Base-by-base conservation (phyloP, 106 monocot genomes). In the Apostasia ramifera region DNA sequence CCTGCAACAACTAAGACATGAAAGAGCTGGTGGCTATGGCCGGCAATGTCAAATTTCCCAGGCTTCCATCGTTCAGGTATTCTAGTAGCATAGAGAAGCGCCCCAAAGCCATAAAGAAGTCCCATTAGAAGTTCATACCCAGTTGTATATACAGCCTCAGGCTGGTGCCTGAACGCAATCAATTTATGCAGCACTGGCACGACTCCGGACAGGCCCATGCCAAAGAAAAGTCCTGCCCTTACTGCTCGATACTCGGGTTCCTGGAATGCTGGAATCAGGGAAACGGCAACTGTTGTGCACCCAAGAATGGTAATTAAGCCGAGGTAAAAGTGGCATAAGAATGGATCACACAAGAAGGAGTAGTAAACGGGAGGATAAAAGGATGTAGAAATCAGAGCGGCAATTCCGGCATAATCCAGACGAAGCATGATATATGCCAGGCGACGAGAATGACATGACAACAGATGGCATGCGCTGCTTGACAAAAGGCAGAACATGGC, bases 341-440 rank as follows among this genome's bases (percentile, higher is more conserved):
- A 83, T 4, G 93, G 93, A 42, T 93, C 51, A 66, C 98, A 99
- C 90, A 99, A 85, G 88, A 99, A 99, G 50, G 98, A 99, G 70
- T 99, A 99, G 85, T 99, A 99, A 40, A 99, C 98, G 0, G 93
- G 85, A 54, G 93, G 98, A 71, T 99, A 99, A 82, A 93, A 99
- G 13, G 98, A 99, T 26, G 90, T 90, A 6, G 90, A 57, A 10
- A 99, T 99, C 11, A 99, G 89, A 47, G 93, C 93, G 3, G 98
- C 89, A 46, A 99, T 93, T 26, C 98, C 98, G 0, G 98, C 83
- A 48, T 99, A 93, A 62, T 99, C 98, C 15, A 99, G 81, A 6
- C 93, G 90, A 12, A 90, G 93, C 98, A 99, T 90, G 45, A 99
- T 87, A 83, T 99, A 99, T 1, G 98, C 82, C 5, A 99, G 11